Percentiles rank a stretch among this genome's conserved stretches.
Conservation (phyloP, 2,329 filamentous ascomycete species). For the Cryphonectria naterciae region DNA sequence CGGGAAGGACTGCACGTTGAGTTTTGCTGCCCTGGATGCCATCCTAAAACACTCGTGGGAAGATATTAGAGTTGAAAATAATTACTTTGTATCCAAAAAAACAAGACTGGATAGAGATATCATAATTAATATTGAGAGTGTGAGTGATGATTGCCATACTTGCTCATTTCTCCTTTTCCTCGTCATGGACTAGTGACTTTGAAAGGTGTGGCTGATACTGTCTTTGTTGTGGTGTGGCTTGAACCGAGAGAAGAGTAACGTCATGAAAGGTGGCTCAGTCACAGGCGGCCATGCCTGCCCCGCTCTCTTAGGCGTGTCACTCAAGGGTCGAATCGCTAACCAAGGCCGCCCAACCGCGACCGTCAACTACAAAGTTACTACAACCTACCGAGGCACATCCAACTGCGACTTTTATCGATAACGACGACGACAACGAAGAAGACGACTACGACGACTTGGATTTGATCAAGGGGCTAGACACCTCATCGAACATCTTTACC, state of each 20-base stretch:
- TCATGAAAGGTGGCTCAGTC: constrained; percentile 24
- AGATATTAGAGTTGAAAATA: not conserved
- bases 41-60: constrained; percentile 36
- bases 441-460: constrained; percentile 3
- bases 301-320: not conserved
- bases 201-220: constrained; percentile 8
- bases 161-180: not conserved
- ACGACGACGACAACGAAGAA: constrained; percentile 4
- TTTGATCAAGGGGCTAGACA: not conserved
- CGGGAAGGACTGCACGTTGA: constrained; percentile 62
- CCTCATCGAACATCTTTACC: too few species aligned
- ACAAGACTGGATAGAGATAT: not conserved
- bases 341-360: constrained; percentile 5
- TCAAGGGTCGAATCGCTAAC: constrained; percentile 1
- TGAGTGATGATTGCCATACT: not conserved
- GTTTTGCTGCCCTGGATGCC: constrained; percentile 44
- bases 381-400: not conserved
- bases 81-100: not conserved
- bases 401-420: constrained; percentile 6
- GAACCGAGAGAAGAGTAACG: not conserved
- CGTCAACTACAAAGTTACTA: not conserved
- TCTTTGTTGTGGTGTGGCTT: not conserved
- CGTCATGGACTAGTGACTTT: constrained; percentile 15
- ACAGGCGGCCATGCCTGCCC: constrained; percentile 14
- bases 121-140: not conserved